Base-by-base conservation (phyloP, 441 rosid species). In the Aleurites moluccanus region DNA sequence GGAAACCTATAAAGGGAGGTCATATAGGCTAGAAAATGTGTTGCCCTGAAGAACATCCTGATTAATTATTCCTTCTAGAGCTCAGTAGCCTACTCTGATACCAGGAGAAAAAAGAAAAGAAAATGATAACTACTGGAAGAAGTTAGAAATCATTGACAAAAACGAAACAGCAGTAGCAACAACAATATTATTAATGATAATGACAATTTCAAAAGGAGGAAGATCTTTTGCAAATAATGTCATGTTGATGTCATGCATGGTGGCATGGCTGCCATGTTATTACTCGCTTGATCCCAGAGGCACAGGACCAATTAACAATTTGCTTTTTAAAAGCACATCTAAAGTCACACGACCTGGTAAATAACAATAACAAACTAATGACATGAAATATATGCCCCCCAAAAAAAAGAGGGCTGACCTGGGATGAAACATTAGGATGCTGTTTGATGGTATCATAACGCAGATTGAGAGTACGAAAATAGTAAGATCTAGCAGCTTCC, bases 401-500 rank as follows among this genome's bases (percentile, higher is more conserved):
- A 10, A 10, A 10, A 23, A 64, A 52, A 28, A 62, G 7, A 70
- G 62, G 56, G 61, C 83, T 75, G 78, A 95, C 99, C 91, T 89
- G 97, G 42, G 98, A 91, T 74, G 93, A 81, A 80, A 82, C 85
- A 75, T 80, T 62, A 68, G 91, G 81, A 80, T 82, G 81, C 53
- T 80, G 70, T 79, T 87, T 88, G 78, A 88, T 83, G 67, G 94
- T 93, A 83, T 89, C 96, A 42, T 88, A 88, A 7, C 97, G 92
- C 74, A 96, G 91, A 81, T 88, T 77, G 56, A 96, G 81, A 72
- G 97, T 88, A 33, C 88, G 97, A n/a, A 69, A 74, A 77, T 96
- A 93, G 83, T 86, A 90, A 35, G 91, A 85, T 83, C 91, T 92
- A 21, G 99, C 96, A 68, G 92, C 89, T 86, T 86, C 86, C 80